Conservation (phyloP, 495 filamentous ascomycete genomes). For the Xylaria castorea region DNA sequence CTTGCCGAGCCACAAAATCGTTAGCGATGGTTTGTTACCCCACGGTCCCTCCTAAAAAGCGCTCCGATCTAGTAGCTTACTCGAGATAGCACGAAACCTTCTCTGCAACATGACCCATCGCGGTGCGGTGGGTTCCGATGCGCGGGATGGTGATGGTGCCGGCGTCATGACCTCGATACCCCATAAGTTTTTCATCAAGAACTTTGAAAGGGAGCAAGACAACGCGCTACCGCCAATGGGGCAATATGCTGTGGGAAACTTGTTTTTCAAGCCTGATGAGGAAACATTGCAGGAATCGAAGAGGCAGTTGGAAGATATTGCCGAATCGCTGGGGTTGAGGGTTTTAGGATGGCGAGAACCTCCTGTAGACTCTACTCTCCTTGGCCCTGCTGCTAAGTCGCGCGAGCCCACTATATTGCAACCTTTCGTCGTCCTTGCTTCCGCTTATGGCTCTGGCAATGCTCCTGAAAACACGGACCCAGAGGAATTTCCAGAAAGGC, state of each 20-base stretch:
- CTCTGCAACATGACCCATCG: slow-evolving; percentile 99
- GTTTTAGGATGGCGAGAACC: slow-evolving; percentile 98
- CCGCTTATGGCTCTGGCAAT: slow-evolving; percentile 85
- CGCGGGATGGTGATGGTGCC: slow-evolving; percentile 95
- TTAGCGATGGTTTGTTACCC: slow-evolving; percentile 87
- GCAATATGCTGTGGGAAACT: slow-evolving; percentile 96
- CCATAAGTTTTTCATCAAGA: slow-evolving; percentile 98
- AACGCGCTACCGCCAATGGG: slow-evolving; percentile 85
- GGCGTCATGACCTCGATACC: slow-evolving; percentile 99
- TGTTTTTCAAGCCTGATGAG: slow-evolving; percentile 97
- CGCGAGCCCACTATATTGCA: slow-evolving; percentile 94
- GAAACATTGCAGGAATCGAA: slow-evolving; percentile 88
- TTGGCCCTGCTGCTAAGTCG: slow-evolving; percentile 92
- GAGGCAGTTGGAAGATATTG: slow-evolving; percentile 88
- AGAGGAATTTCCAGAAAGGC: slow-evolving; percentile 79
- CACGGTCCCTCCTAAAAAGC: neutral
- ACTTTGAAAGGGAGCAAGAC: slow-evolving; percentile 89
- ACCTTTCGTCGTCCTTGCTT: slow-evolving; percentile 90
- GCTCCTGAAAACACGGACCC: slow-evolving; percentile 80
- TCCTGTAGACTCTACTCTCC: slow-evolving; percentile 87
- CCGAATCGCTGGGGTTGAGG: slow-evolving; percentile 82
- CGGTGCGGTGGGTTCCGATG: slow-evolving; percentile 97
- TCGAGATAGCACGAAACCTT: slow-evolving; percentile 77
- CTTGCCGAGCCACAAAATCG: slow-evolving; percentile 96
- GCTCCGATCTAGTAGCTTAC: slow-evolving; percentile 27